Conservation (phyloP, 441 rosid species). For the Gossypium aridum region DNA sequence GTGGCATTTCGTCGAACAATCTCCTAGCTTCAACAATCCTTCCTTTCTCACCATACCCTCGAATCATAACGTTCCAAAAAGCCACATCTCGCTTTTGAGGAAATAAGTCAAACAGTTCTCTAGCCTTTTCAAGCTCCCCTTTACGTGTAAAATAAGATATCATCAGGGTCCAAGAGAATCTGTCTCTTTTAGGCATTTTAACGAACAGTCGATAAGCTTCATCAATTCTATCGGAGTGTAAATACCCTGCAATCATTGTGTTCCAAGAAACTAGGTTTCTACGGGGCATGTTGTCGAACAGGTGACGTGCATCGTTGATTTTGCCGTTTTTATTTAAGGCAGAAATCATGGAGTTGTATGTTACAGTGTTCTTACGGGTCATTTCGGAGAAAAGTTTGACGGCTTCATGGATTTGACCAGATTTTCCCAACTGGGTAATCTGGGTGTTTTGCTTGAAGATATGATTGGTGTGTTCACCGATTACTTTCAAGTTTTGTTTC, state of each 20-base stretch:
- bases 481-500: neutral
- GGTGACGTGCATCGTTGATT: slow-evolving; percentile 43
- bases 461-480: neutral
- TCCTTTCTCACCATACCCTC: slow-evolving; percentile 56
- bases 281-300: slow-evolving; percentile 61
- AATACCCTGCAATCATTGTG: slow-evolving; percentile 53
- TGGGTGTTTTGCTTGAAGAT: slow-evolving; percentile 10
- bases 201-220: slow-evolving; percentile 68
- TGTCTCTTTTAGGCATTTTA: slow-evolving; percentile 53
- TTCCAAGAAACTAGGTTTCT: slow-evolving; percentile 77
- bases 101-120: slow-evolving; percentile 40
- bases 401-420: slow-evolving; percentile 7
- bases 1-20: slow-evolving; percentile 59
- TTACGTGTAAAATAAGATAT: slow-evolving; percentile 5
- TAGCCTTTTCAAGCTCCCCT: slow-evolving; percentile 41
- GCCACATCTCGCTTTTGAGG: slow-evolving; percentile 51
- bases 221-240: slow-evolving; percentile 24
- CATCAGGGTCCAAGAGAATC: slow-evolving; percentile 55
- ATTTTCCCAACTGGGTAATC: slow-evolving; percentile 8
- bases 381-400: slow-evolving; percentile 2
- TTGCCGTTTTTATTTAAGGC: slow-evolving; percentile 22
- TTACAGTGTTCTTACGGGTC: slow-evolving; percentile 2
- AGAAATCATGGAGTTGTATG: slow-evolving; percentile 6
- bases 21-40: slow-evolving; percentile 34
- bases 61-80: slow-evolving; percentile 48